Evolutionary conservation across 2,329 filamentous ascomycete genomes (phyloP).

Genomic region (Torrubiellomyces zombiae): DNA sequence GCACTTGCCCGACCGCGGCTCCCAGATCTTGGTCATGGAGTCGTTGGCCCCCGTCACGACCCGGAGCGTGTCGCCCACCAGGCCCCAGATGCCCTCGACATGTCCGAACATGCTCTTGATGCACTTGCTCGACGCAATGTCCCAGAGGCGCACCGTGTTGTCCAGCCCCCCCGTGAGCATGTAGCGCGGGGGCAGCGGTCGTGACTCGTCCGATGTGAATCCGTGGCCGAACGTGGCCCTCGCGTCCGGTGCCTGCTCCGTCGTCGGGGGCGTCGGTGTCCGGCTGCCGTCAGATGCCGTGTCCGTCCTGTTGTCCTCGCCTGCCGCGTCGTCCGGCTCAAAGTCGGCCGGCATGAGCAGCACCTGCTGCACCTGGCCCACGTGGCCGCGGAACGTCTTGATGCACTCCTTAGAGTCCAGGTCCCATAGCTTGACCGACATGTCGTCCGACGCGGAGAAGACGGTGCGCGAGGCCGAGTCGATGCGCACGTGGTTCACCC

Average conservation of each 20-base stretch:
- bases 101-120: conserved; percentile 92
- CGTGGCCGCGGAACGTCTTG: conserved; percentile 67
- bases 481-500: conserved; percentile 91
- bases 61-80: conserved; percentile 75
- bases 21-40: conserved; percentile 87
- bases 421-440: conserved; percentile 84
- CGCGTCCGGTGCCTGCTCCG: conserved; percentile 22
- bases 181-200: conserved; percentile 68
- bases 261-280: conserved; percentile 19
- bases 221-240: conserved; percentile 41
- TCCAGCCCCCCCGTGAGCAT: conserved; percentile 89
- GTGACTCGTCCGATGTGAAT: conserved; percentile 42
- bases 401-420: conserved; percentile 71
- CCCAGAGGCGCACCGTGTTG: conserved; percentile 83
- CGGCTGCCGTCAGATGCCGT: conserved; percentile 28
- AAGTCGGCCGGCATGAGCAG: conserved; percentile 73
- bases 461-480: conserved; percentile 70
- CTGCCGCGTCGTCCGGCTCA: conserved; percentile 56
- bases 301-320: conserved; percentile 37
- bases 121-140: conserved; percentile 65
- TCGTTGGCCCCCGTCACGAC: conserved; percentile 86
- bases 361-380: conserved; percentile 89
- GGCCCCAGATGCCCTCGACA: conserved; percentile 86
- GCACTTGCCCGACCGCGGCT: conserved; percentile 77
- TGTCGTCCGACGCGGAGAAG: conserved; percentile 86